A percentile compares a stretch with the other conserved stretches of the same genome.
Conservation (phyloP, 2,329 filamentous ascomycete species). For the Chalaropsis ovoidea region DNA sequence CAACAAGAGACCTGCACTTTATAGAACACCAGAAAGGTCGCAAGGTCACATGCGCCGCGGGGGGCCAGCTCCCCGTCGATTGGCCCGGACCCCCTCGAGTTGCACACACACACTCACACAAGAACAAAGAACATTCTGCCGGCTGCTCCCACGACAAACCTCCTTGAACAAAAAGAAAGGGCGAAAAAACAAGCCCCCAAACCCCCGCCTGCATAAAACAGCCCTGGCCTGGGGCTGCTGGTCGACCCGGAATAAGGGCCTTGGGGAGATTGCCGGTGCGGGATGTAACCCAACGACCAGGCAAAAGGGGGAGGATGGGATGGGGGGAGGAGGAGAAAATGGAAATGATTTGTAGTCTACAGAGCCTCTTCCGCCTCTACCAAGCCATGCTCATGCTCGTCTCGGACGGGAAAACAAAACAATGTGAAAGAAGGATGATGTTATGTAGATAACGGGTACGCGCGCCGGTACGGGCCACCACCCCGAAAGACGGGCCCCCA, state of each 20-base stretch:
- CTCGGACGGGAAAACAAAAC: background rate
- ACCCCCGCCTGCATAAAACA: background rate
- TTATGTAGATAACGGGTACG: too few species aligned
- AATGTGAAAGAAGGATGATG: background rate
- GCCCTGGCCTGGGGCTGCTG: background rate
- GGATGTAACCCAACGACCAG: slow-evolving; percentile 12
- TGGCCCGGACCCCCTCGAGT: too few species aligned
- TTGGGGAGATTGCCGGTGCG: slow-evolving; percentile 14
- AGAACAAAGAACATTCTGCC: background rate
- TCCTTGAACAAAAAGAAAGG: slow-evolving; percentile 1
- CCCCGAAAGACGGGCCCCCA: too few species aligned
- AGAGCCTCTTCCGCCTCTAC: background rate
- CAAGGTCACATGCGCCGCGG: too few species aligned
- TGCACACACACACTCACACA: too few species aligned
- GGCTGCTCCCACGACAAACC: background rate
- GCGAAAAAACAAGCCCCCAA: background rate
- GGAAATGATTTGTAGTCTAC: background rate
- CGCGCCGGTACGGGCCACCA: too few species aligned
- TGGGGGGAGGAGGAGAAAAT: slow-evolving; percentile 33
- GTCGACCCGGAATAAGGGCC: slow-evolving; percentile 11
- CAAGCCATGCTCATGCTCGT: background rate
- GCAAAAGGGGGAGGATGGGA: slow-evolving; percentile 29
- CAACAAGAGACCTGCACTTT: too few species aligned
- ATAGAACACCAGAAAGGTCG: too few species aligned
- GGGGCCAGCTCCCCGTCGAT: too few species aligned